Base-by-base conservation (phyloP, 768 basidiomycete genomes). In the Lactarius hengduanensis region DNA sequence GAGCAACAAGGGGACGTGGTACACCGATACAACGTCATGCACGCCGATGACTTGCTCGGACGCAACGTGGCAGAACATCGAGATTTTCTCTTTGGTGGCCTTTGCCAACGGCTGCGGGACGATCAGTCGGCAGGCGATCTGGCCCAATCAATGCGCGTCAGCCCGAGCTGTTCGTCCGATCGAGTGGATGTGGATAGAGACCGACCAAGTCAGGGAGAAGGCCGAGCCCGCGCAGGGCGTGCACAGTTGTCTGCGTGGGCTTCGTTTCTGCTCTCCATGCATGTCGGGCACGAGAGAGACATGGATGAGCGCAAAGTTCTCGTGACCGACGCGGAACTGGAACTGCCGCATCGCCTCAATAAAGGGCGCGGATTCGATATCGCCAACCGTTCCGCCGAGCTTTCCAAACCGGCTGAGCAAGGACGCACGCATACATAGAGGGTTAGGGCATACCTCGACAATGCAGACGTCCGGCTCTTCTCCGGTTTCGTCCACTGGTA, bases 301-400 rank as follows among this genome's bases (percentile, higher is more conserved):
- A 71, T 98, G 96, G 66, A 98, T 89, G 62, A 98, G 86, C 0
- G 96, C 96, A 75, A 98, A 98, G 78, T 98, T 98, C 65, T 94
- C 92, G 74, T 91, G 85, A 20, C 96, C 96, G 26, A 98, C 96
- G 63, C 96, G 89, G 82, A 98, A 98, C 75, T 99, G 96, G 83
- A 99, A 99, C 76, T 99, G 96, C n/a, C 96, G 88, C 91, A 99
- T 95, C 0, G 96, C 96, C 77, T 99, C 96, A 56, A 99, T 83
- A 77, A 99, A 99, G 2, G 96, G 96, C 3, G 96, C 96, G 7
- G 94, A 97, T 73, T 99, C 96, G 75, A 99, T 99, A 73, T 99
- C 96, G 55, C 96, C 96, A 18, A 99, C 96, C 0, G 96, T 99
- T 26, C 96, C 96, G 63, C 96, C 96, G 68, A 99, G 90, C 94